Evolutionary conservation across 108 stramenopile genomes (phyloP).

Genomic region (Conticribra guillardii): DNA sequence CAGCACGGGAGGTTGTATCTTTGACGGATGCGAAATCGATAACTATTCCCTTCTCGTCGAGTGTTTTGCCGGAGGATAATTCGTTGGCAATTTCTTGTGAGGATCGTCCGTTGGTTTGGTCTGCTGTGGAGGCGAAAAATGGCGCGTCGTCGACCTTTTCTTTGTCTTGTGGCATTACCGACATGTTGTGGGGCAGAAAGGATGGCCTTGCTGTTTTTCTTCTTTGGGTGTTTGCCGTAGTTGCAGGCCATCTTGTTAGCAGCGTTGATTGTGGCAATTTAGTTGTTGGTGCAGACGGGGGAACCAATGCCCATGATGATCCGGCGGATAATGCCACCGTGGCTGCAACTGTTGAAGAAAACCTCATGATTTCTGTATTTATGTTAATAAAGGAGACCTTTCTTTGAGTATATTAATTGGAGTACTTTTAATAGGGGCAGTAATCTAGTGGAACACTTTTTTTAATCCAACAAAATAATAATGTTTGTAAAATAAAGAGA

Average conservation of each 20-base stretch:
- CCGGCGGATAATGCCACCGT: background rate
- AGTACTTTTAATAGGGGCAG: too few relatives aligned
- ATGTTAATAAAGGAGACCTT: too few relatives aligned
- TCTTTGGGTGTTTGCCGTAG: background rate
- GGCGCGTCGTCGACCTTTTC: background rate
- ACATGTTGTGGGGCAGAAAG: background rate
- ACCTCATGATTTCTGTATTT: background rate
- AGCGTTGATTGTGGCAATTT: background rate
- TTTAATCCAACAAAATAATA: too few relatives aligned
- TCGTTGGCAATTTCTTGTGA: constrained; percentile 65
- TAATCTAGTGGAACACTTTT: too few relatives aligned
- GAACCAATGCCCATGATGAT: background rate
- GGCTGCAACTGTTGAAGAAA: background rate
- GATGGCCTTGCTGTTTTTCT: background rate
- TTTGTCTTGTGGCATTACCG: background rate
- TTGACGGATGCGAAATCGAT: constrained; percentile 85
- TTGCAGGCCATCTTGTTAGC: background rate
- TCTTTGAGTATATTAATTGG: too few relatives aligned
- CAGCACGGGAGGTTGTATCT: constrained; percentile 72
- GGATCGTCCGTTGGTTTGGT: constrained; percentile 33
- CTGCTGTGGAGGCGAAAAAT: background rate
- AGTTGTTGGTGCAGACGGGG: background rate
- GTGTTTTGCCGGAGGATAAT: constrained; percentile 60
- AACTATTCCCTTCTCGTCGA: constrained; percentile 76
- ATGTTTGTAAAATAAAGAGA: too few relatives aligned